phyloP scores from a whole-genome alignment of 1,284 basidiomycete genomes.

The Somion occarium region DNA sequence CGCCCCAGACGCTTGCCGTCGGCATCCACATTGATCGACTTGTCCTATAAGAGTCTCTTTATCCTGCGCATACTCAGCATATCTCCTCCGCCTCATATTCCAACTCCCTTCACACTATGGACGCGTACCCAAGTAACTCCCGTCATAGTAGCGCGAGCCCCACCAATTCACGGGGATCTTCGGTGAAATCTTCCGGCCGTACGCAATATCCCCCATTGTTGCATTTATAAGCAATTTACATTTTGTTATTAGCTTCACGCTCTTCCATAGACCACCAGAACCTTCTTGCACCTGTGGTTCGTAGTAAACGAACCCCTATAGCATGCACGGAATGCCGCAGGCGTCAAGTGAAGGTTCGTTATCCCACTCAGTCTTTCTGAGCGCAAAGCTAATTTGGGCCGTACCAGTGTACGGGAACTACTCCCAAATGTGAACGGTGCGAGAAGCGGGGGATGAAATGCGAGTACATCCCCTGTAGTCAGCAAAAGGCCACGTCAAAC shows the following conservation, averaged over 20 bases:
- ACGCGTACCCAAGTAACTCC: background rate
- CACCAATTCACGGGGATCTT: background rate
- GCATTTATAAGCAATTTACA: background rate
- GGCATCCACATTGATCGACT: slow-evolving; percentile 4
- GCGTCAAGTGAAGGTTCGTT: slow-evolving; percentile 44
- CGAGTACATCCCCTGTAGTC: slow-evolving; percentile 28
- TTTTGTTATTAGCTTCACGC: background rate
- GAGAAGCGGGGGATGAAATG: slow-evolving; percentile 29
- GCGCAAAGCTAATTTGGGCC: slow-evolving; percentile 1
- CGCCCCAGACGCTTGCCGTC: slow-evolving; percentile 5
- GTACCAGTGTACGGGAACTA: slow-evolving; percentile 26
- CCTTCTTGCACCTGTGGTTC: slow-evolving; percentile 24
- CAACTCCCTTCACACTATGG: background rate
- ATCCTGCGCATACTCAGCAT: background rate
- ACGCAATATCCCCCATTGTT: background rate
- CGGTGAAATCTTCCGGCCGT: background rate
- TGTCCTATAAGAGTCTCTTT: slow-evolving; percentile 6
- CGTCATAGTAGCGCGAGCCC: background rate
- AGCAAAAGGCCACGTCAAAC: slow-evolving; percentile 21
- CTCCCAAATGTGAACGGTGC: slow-evolving; percentile 29
- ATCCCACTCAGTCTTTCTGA: background rate
- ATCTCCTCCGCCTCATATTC: background rate
- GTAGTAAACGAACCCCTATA: slow-evolving; percentile 40
- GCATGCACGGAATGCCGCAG: slow-evolving; percentile 49
- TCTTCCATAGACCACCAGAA: slow-evolving; percentile 13